Evolutionary conservation across 225 moss, liverwort and hornwort genomes (phyloP).

Genomic region (Sphagnum tenellum): DNA sequence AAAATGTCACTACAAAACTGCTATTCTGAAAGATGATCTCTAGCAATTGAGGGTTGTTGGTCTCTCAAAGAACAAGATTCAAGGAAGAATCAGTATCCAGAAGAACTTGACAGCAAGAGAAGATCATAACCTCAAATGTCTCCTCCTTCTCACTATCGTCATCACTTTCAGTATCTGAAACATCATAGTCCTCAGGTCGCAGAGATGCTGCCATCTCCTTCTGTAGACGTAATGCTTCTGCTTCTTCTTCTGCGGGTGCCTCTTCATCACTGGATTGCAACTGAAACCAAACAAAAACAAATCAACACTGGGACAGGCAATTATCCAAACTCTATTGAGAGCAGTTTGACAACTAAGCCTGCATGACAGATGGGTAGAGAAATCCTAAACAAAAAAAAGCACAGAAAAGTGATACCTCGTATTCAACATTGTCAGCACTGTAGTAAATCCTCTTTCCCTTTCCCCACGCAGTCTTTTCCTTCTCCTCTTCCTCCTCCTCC

Average conservation of each 20-base stretch:
- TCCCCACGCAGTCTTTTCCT: constrained; percentile 68
- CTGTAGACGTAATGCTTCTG: constrained; percentile 59
- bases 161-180: constrained; percentile 27
- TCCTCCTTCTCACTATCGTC: constrained; percentile 34
- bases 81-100: neutral
- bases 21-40: too few relatives aligned
- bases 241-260: constrained; percentile 79
- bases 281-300: constrained; percentile 12
- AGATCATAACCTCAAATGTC: constrained; percentile 41
- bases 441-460: constrained; percentile 83
- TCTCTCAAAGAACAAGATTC: too few relatives aligned
- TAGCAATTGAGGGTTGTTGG: too few relatives aligned
- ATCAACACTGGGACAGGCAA: too few relatives aligned
- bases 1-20: too few relatives aligned
- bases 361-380: too few relatives aligned
- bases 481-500: constrained; percentile 55
- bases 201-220: constrained; percentile 61
- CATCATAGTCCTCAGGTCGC: constrained; percentile 72
- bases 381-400: neutral
- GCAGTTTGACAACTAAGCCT: too few relatives aligned
- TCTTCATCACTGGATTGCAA: constrained; percentile 94
- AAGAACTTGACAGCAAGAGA: neutral
- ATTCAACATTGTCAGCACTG: constrained; percentile 81
- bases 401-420: constrained; percentile 36
- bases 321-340: too few relatives aligned